phyloP scores from a whole-genome alignment of 805 yeast species.

The Yarrowia phangngaensis region DNA sequence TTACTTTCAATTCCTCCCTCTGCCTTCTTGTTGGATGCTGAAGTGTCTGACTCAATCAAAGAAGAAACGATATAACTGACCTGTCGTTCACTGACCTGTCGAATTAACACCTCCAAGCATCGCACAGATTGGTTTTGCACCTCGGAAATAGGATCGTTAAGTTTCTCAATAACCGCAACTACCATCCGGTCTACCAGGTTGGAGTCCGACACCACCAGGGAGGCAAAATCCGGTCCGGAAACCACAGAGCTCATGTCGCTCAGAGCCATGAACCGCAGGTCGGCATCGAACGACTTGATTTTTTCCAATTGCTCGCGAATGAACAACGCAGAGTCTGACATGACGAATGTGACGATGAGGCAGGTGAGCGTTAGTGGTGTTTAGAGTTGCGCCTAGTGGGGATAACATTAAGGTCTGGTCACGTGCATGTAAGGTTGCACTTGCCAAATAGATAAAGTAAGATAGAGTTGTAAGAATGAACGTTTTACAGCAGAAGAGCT shows the following conservation, averaged over 20 bases:
- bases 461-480: too few species aligned
- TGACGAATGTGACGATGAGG: too few species aligned
- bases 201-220: constrained; percentile 37
- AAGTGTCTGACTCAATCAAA: constrained; percentile 28
- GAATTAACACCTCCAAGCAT: constrained; percentile 46
- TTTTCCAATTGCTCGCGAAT: constrained; percentile 24
- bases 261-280: constrained; percentile 78
- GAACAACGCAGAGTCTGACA: neutral
- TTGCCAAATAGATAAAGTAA: too few species aligned
- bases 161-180: constrained; percentile 43
- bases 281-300: constrained; percentile 52
- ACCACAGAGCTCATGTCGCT: constrained; percentile 57
- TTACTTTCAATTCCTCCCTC: constrained; percentile 11
- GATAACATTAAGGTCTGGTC: too few species aligned
- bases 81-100: constrained; percentile 28
- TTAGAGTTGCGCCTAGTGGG: too few species aligned
- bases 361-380: too few species aligned
- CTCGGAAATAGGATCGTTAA: constrained; percentile 63
- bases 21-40: neutral
- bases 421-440: too few species aligned
- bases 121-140: constrained; percentile 72
- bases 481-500: too few species aligned
- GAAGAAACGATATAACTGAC: constrained; percentile 23
- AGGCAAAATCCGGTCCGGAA: constrained; percentile 31
- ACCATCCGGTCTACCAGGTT: constrained; percentile 37